Base-by-base conservation (phyloP, 345 rosid genomes). In the Lepidium aucheri region DNA sequence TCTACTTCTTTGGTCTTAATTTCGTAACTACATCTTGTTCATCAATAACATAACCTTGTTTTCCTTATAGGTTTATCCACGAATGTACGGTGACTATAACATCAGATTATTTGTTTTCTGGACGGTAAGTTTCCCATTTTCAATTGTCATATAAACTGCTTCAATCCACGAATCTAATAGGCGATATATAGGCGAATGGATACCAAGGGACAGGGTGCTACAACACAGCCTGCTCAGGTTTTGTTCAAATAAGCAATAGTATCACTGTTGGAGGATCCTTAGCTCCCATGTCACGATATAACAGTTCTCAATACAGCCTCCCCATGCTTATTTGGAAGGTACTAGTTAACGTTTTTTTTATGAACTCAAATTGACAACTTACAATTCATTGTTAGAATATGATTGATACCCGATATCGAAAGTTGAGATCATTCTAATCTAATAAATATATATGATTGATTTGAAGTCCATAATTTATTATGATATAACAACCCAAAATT, bases 251-350 rank as follows among this genome's bases (percentile, higher is more conserved):
- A 14, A 84, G 79, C 76, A 79, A 71, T 60, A 76, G 70, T 66
- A 76, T 81, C 58, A 85, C 85, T n/a, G 68, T 84, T 75, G 88
- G 88, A 10, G 85, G 85, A 43, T 79, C 61, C 6, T 12, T 11
- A 76, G 76, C 72, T 84, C 69, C 68, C 67, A 42, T 80, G 80
- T 84, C 87, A 17, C 65, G 34, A 30, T 78, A 42, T 43, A 65
- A 78, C 54, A 64, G 65, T 57, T 39, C 76, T 60, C 88, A 82
- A 49, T 82, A 79, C 44, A 84, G 72, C 43, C 78, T 84, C 61
- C 68, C 76, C 57, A 65, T 84, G 14, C 84, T 84, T 52, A 47
- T 81, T 18, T 84, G 88, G 87, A 83, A 83, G 87, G 87, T 81
- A 76, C 67, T 4, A 24, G 3, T 3, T 24, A 15, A 33, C 44